Conservation (phyloP, 108 stramenopile genomes). For the Pseudonitzschia delicatissima region DNA sequence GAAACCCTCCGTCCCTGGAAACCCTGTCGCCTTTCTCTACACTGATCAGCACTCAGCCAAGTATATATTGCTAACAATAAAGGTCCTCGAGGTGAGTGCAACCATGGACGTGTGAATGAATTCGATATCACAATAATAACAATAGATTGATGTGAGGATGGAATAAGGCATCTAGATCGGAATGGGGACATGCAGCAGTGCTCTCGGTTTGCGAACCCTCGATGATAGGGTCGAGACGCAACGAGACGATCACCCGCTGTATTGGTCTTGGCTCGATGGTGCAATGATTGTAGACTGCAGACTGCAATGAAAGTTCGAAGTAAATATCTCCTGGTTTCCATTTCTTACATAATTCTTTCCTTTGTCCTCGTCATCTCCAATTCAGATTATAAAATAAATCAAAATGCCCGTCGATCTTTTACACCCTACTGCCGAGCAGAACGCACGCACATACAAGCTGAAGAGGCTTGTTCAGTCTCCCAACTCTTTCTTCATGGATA, state of each 20-base stretch:
- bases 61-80: background rate
- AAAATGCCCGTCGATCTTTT: conserved; percentile 98
- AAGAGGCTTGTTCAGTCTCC: conserved; percentile 99
- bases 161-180: too few species aligned
- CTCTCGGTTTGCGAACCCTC: too few species aligned
- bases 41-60: conserved; percentile 4
- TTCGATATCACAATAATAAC: too few species aligned
- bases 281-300: too few species aligned
- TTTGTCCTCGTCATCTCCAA: background rate
- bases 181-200: too few species aligned
- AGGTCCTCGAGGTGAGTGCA: conserved; percentile 10
- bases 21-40: background rate
- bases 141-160: too few species aligned
- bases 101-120: conserved; percentile 13
- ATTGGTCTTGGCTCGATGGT: too few species aligned
- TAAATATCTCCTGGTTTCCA: too few species aligned
- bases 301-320: too few species aligned
- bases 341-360: conserved; percentile 3
- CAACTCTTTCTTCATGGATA: conserved; percentile 99
- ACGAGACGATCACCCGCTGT: too few species aligned
- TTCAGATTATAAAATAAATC: conserved; percentile 6
- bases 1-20: background rate
- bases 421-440: conserved; percentile 87
- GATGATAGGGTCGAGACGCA: too few species aligned
- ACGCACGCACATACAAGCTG: conserved; percentile 97